These are phyloP conservation scores for Globisporangium cylindrosporum DNA, from an alignment of 352 stramenopile species.

Conservation along the genomic window DNA sequence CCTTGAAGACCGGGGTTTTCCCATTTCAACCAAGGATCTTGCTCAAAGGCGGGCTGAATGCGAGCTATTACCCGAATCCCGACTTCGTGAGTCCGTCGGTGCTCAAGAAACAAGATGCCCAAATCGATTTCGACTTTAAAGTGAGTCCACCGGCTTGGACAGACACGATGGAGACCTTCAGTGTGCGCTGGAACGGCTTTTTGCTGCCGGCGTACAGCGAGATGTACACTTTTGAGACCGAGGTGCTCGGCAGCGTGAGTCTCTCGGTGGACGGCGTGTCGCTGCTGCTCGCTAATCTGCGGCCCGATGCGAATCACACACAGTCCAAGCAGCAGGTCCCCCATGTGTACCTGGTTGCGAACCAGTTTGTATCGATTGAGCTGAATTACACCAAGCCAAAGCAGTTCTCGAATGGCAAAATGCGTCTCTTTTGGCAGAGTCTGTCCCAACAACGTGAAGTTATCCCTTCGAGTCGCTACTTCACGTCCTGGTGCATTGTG, in stretches of 20 bases:
- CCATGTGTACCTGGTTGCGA: conserved; percentile 26
- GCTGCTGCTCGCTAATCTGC: conserved; percentile 23
- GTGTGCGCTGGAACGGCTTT: conserved; percentile 53
- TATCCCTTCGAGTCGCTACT: conserved; percentile 39
- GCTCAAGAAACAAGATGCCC: conserved; percentile 30
- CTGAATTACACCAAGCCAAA: conserved; percentile 51
- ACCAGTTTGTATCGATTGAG: conserved; percentile 40
- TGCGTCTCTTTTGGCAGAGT: conserved; percentile 56
- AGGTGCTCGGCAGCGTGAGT: conserved; percentile 32
- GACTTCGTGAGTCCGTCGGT: conserved; percentile 27
- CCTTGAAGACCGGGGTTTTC: conserved; percentile 21
- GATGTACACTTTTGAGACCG: conserved; percentile 49
- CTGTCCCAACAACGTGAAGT: conserved; percentile 40
- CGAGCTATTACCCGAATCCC: conserved; percentile 37
- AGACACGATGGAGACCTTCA: conserved; percentile 50
- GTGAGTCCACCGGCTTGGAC: conserved; percentile 28
- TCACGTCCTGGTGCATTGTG: conserved; percentile 50
- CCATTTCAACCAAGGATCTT: conserved; percentile 48
- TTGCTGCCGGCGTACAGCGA: conserved; percentile 48
- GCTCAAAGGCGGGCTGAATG: conserved; percentile 55
- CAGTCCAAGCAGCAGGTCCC: conserved; percentile 9
- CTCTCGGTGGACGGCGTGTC: conserved; percentile 22
- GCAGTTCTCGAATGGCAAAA: conserved; percentile 25
- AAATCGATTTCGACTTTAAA: conserved; percentile 51
- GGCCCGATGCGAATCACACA: conserved; percentile 19